Base-by-base conservation (phyloP, 352 stramenopile species). In the Elongisporangium prolatum region DNA sequence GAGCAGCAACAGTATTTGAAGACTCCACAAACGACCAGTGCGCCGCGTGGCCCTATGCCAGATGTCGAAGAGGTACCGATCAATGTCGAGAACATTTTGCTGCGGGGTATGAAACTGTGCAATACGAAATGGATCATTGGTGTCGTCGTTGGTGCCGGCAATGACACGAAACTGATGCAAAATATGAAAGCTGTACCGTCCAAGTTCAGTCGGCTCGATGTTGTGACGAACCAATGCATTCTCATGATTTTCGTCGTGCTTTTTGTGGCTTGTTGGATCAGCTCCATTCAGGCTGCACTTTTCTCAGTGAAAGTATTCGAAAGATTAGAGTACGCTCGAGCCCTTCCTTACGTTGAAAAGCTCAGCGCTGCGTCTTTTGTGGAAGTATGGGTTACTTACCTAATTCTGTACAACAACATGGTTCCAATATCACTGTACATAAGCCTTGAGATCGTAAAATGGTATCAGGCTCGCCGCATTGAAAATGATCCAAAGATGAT, bases 381-480 rank as follows among this genome's bases (percentile, higher is more conserved):
- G 0, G 75, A 91, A 54, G 69, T 71, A 0, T 93, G 84, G 78
- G 50, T 92, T 18, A 94, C 85, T 22, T 92, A 89, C 54, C 60
- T 95, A 50, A 93, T 95, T 52, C 50, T 95, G 24, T 95, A 95
- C 77, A 93, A 95, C 67, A 94, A 94, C 65, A 88, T 95, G 77
- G 80, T 99, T 13, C 97, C 97, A 5, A 95, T 99, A 40, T 98
- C 92, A 54, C 71, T 99, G 2, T 99, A 99, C 73, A 97, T 99
- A 24, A 98, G 93, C 21, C 72, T 99, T 2, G 94, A 98, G 64
- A 82, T 98, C 2, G 89, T 98, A 16, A 98, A 98, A 54, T 97
- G 97, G 68, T 95, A 95, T 54, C 94, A 98, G 77, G 88, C 94
- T 20, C 79, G 89, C 25, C 90, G 97, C 21, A 94, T 99, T 47